A percentile compares a stretch with the other conserved stretches of the same genome.
Conservation (phyloP, 2,329 filamentous ascomycete species). For the Aspergillus pseudonomiae region DNA sequence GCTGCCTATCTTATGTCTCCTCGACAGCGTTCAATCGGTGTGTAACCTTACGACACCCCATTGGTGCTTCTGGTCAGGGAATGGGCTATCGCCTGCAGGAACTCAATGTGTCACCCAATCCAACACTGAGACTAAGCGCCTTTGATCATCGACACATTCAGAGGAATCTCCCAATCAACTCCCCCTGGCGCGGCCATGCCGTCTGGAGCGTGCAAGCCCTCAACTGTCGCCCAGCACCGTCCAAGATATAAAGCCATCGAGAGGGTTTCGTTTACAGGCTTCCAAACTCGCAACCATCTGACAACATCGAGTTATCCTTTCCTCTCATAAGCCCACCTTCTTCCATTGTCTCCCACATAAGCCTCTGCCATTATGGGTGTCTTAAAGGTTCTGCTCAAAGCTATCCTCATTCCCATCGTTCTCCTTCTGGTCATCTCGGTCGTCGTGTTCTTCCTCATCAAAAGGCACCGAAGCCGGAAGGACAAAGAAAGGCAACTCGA, state of each 20-base stretch:
- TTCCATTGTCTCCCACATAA: neutral
- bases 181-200: neutral
- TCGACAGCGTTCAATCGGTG: neutral
- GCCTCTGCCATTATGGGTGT: neutral
- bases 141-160: neutral
- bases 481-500: neutral
- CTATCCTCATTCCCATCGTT: conserved; percentile 1
- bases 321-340: neutral
- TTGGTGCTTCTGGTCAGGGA: neutral
- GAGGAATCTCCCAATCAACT: neutral
- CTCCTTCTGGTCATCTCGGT: neutral
- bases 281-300: neutral
- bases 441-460: neutral
- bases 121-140: neutral
- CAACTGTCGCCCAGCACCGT: neutral
- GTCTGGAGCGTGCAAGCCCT: neutral
- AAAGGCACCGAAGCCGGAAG: neutral
- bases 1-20: neutral
- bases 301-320: neutral
- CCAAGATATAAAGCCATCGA: neutral
- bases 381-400: neutral
- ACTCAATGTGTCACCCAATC: neutral
- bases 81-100: neutral
- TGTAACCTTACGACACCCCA: neutral
- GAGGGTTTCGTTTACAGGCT: neutral